These are phyloP conservation scores for Colletotrichum sublineola DNA, from an alignment of 2,329 filamentous ascomycete genomes.

Conservation along the genomic window DNA sequence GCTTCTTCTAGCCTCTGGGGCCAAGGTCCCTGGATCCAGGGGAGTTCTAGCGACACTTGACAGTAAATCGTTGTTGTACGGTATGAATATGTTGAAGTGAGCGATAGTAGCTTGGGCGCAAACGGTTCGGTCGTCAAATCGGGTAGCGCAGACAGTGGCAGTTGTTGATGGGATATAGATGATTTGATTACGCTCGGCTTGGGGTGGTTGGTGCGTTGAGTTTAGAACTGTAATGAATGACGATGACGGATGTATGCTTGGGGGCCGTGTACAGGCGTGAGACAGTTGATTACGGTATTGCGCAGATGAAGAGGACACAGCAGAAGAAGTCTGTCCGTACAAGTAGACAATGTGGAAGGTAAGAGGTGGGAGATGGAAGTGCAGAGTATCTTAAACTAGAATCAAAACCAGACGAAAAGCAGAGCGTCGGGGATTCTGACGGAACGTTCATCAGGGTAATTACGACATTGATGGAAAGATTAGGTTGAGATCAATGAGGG, in stretches of 20 bases:
- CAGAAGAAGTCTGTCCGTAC: neutral
- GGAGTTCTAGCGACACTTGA: neutral
- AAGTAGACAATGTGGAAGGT: neutral
- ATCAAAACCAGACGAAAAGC: neutral
- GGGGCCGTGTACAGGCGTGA: slow-evolving; percentile 2
- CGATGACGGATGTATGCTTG: neutral
- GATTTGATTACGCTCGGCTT: neutral
- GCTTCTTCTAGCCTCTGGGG: neutral
- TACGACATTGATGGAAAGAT: neutral
- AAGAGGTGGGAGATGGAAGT: no score
- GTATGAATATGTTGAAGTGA: neutral
- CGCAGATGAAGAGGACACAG: neutral
- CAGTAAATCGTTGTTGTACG: neutral
- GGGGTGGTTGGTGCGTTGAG: neutral
- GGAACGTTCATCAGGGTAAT: neutral
- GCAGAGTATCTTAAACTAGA: slow-evolving; percentile 2
- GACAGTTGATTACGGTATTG: neutral
- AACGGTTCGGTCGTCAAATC: neutral
- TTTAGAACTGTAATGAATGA: slow-evolving; percentile 2
- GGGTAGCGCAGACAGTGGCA: neutral
- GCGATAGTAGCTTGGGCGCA: neutral
- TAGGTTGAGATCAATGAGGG: neutral
- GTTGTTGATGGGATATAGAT: neutral
- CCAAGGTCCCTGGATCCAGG: neutral
- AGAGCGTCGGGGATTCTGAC: neutral